phyloP scores from a whole-genome alignment of 352 stramenopile genomes.

The Blastocystis sp. region DNA sequence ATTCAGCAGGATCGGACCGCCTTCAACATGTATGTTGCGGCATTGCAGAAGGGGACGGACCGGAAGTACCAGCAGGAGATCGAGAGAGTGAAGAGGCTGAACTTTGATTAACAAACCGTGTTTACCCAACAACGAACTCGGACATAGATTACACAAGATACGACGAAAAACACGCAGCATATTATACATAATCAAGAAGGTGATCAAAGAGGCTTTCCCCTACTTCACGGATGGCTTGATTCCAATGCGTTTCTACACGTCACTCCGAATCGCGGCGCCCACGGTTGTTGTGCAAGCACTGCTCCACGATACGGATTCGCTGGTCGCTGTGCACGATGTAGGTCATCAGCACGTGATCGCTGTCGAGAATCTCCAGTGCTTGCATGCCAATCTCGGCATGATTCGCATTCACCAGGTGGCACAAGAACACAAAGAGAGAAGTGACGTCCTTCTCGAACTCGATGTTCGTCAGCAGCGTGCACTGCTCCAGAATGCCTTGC shows the following conservation, averaged over 20 bases:
- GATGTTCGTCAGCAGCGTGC: constrained; percentile 14
- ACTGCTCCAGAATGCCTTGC: constrained; percentile 39
- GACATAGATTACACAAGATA: not conserved
- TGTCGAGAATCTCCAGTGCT: constrained; percentile 48
- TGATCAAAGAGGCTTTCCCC: constrained; percentile 57
- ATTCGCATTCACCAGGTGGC: constrained; percentile 47
- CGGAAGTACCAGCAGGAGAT: constrained; percentile 68
- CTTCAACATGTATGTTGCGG: constrained; percentile 49
- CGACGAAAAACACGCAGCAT: too few relatives aligned
- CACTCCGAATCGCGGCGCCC: not conserved
- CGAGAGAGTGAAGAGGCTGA: constrained; percentile 43
- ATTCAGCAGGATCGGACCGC: constrained; percentile 50
- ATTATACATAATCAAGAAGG: constrained; percentile 71
- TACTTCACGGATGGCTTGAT: constrained; percentile 44
- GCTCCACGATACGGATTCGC: constrained; percentile 47
- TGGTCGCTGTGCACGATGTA: constrained; percentile 37
- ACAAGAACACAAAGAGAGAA: constrained; percentile 20
- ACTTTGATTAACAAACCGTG: constrained; percentile 38
- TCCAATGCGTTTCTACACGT: constrained; percentile 62
- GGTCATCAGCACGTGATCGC: constrained; percentile 25
- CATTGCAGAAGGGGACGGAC: constrained; percentile 44
- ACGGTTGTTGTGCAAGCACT: constrained; percentile 59
- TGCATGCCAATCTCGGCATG: constrained; percentile 67
- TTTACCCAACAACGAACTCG: constrained; percentile 24
- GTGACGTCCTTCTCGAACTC: constrained; percentile 24